Evolutionary conservation across 1,139 yeast genomes (phyloP), one percentile per base, ranked within the genome.

Genomic region (Yamadazyma kanchanaburiensis): DNA sequence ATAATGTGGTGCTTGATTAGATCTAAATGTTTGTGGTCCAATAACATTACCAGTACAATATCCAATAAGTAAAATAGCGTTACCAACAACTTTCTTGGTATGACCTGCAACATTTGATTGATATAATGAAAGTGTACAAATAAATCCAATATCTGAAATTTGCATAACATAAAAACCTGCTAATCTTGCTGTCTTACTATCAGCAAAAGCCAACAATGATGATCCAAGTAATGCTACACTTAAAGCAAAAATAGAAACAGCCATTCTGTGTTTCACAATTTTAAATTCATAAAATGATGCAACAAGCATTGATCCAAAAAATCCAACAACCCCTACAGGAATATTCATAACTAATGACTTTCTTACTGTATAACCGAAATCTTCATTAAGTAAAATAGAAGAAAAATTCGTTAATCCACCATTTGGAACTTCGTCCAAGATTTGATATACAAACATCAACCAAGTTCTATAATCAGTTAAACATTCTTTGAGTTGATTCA

Each of bases 11-110:
- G 75, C 76, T 41, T 77, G 73, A 4, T 45, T 40, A 0, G 59
- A 58, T 38, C 72, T 59, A 48, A 80, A 81, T 24, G 82, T 68
- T 51, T 80, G 86, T 2, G 91, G 89, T 6, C 88, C 88, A 28
- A 79, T 62, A 25, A 80, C 58, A 40, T 82, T 81, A 19, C 91
- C 87, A 22, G 70, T 68, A 42, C 82, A 75, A 47, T 76, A 80
- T 1, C 77, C 80, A 35, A 80, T 61, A 12, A 35, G 21, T 6
- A 25, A 18, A 20, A 32, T 17, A 9, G 53, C 52, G 33, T 49
- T 48, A 21, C 46, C 43, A 10, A 51, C 43, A 16, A 48, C 37
- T 30, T 48, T 50, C 32, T 49, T 48, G 21, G 54, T 50, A 32
- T 46, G 49, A 12, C 55, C 55, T 12, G 50, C 49, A 5, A 42